These are phyloP conservation scores for Fusarium setosum DNA, from an alignment of 2,329 filamentous ascomycete genomes.

Conservation along the genomic window DNA sequence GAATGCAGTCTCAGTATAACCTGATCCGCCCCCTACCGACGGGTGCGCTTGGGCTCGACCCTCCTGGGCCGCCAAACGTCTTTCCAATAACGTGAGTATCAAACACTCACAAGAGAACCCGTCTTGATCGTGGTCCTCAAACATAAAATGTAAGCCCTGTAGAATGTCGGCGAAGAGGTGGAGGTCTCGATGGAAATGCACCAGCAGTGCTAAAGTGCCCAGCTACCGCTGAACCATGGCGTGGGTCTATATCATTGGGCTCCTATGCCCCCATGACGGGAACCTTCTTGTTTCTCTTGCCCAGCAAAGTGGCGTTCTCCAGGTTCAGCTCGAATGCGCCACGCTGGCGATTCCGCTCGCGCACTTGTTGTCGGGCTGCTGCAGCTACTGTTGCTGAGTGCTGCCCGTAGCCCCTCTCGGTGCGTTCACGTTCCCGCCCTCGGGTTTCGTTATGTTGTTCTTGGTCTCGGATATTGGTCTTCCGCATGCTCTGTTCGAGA, in stretches of 20 bases:
- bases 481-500: slow-evolving; percentile 88
- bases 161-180: slow-evolving; percentile 20
- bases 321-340: slow-evolving; percentile 93
- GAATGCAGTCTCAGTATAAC: slow-evolving; percentile 28
- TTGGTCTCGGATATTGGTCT: slow-evolving; percentile 76
- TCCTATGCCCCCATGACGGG: slow-evolving; percentile 55
- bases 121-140: slow-evolving; percentile 23
- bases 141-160: slow-evolving; percentile 29
- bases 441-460: slow-evolving; percentile 45
- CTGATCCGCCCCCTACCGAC: slow-evolving; percentile 11
- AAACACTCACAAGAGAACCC: slow-evolving; percentile 6
- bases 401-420: slow-evolving; percentile 84
- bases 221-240: slow-evolving; percentile 2
- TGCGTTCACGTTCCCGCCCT: slow-evolving; percentile 49
- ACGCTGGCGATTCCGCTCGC: slow-evolving; percentile 73
- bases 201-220: slow-evolving; percentile 27
- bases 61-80: not conserved
- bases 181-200: slow-evolving; percentile 15
- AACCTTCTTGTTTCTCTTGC: slow-evolving; percentile 71
- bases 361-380: slow-evolving; percentile 83
- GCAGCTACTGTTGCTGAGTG: slow-evolving; percentile 87
- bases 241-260: slow-evolving; percentile 19
- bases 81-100: slow-evolving; percentile 24
- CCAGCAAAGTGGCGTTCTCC: slow-evolving; percentile 89
- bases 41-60: not conserved